Evolutionary conservation across 192 early-diverging fungal species (phyloP).

Genomic region (Coemansia sp.): DNA sequence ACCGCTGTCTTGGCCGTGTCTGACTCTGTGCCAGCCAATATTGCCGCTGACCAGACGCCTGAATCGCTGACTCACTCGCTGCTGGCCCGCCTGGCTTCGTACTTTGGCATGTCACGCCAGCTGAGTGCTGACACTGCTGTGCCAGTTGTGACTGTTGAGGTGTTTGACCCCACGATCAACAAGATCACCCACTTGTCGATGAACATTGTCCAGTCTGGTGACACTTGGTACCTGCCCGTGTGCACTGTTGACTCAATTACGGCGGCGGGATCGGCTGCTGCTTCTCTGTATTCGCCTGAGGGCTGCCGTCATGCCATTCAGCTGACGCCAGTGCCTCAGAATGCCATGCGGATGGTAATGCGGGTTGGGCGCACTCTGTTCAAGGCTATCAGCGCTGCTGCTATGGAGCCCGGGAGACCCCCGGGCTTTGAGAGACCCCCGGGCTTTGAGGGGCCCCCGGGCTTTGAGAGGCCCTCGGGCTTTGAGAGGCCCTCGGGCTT

Average conservation of each 20-base stretch:
- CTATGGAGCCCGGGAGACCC: not conserved
- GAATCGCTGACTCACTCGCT: no score
- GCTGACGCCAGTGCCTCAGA: constrained; percentile 18
- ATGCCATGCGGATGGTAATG: not conserved
- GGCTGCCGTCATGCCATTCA: constrained; percentile 16
- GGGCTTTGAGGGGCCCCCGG: no score
- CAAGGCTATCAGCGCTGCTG: not conserved
- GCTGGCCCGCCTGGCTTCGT: no score
- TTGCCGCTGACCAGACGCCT: no score
- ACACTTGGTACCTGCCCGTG: constrained; percentile 18
- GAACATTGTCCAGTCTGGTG: constrained; percentile 12
- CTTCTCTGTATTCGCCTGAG: not conserved
- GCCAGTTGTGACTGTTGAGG: not conserved
- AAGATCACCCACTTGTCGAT: constrained; percentile 14
- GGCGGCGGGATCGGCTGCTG: not conserved
- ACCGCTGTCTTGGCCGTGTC: not conserved
- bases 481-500: no score
- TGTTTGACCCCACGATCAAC: constrained; percentile 14
- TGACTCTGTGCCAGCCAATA: not conserved
- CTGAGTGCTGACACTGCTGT: constrained; percentile 2
- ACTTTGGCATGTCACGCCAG: no score
- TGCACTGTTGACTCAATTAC: constrained; percentile 10
- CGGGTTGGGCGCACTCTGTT: not conserved
- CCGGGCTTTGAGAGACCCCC: no score
- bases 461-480: no score